These are phyloP conservation scores for Plasmopara muralis DNA, from an alignment of 352 stramenopile species.

Conservation along the genomic window DNA sequence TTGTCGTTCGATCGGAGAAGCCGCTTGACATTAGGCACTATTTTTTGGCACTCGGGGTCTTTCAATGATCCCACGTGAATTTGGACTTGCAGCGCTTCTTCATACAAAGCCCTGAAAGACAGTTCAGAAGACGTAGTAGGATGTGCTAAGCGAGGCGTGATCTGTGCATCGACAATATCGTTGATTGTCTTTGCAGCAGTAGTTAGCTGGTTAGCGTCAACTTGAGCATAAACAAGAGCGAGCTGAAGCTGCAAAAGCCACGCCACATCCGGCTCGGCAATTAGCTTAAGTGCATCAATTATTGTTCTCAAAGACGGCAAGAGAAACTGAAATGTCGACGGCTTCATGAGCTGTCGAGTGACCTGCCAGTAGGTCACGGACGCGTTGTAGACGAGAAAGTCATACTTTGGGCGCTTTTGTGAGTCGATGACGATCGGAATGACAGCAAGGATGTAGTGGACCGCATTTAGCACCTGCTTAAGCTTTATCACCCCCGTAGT, in stretches of 20 bases:
- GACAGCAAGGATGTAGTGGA: conserved; percentile 68
- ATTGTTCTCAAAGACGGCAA: conserved; percentile 53
- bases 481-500: conserved; percentile 39
- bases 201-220: conserved; percentile 58
- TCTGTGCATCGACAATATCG: conserved; percentile 59
- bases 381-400: conserved; percentile 90
- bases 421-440: conserved; percentile 61
- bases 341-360: conserved; percentile 77
- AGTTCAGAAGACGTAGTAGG: conserved; percentile 16
- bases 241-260: conserved; percentile 67
- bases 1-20: conserved; percentile 31
- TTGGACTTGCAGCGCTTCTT: conserved; percentile 61
- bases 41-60: conserved; percentile 70
- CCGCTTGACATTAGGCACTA: conserved; percentile 56
- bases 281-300: conserved; percentile 59
- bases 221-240: conserved; percentile 54
- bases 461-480: conserved; percentile 57
- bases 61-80: conserved; percentile 70
- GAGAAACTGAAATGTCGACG: conserved; percentile 64
- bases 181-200: conserved; percentile 53
- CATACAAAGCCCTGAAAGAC: conserved; percentile 35
- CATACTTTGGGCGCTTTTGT: conserved; percentile 61
- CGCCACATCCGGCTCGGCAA: conserved; percentile 58
- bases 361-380: conserved; percentile 85
- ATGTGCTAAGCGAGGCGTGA: conserved; percentile 36